phyloP scores from a whole-genome alignment of 768 basidiomycete species.

The Calocybe indica region DNA sequence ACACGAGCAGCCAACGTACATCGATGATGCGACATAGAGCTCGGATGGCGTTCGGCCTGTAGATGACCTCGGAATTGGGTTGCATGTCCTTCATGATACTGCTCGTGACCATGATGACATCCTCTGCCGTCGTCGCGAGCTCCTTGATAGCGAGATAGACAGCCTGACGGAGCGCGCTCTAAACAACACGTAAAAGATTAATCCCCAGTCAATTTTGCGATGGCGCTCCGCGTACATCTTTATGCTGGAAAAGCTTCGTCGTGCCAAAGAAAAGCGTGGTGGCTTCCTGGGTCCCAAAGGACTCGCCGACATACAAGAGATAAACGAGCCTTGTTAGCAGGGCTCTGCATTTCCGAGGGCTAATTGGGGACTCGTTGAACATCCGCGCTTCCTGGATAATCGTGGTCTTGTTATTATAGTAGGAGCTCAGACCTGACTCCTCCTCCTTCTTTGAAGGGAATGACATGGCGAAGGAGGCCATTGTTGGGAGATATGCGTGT shows the following conservation, averaged over 20 bases:
- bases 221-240: constrained; percentile 69
- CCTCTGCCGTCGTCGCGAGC: constrained; percentile 90
- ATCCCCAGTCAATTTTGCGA: not conserved
- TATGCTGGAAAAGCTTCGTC: constrained; percentile 98
- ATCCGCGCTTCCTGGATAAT: constrained; percentile 97
- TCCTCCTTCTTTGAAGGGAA: constrained; percentile 96
- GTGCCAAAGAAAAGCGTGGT: constrained; percentile 98
- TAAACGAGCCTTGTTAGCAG: constrained; percentile 96
- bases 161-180: constrained; percentile 95
- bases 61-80: constrained; percentile 96
- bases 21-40: constrained; percentile 96
- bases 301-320: constrained; percentile 94
- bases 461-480: constrained; percentile 58
- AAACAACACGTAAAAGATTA: constrained; percentile 5
- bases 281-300: constrained; percentile 90
- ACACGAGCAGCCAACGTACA: constrained; percentile 45
- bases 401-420: constrained; percentile 96
- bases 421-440: constrained; percentile 86
- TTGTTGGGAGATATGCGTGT: constrained; percentile 19
- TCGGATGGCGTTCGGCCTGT: constrained; percentile 95
- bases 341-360: constrained; percentile 93
- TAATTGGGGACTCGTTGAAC: constrained; percentile 99
- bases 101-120: constrained; percentile 99
- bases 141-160: constrained; percentile 99
- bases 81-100: constrained; percentile 99